These are phyloP conservation scores for Kregervanrija pseudodelftensis DNA, from an alignment of 805 yeast genomes.

Conservation along the genomic window DNA sequence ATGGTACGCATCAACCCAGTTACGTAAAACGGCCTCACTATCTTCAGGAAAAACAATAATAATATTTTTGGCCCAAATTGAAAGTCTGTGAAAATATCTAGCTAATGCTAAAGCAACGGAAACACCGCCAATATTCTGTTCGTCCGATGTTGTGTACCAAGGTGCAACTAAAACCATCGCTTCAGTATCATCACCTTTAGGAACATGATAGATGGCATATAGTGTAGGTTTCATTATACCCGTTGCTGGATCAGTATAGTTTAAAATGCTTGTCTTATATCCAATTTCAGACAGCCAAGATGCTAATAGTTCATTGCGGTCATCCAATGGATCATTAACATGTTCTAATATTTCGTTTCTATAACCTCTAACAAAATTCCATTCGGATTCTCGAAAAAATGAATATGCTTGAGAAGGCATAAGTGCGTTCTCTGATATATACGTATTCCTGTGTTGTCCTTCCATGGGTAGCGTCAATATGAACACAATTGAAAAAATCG, in stretches of 20 bases:
- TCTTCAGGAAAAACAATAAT: slow-evolving; percentile 78
- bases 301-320: slow-evolving; percentile 40
- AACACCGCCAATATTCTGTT: slow-evolving; percentile 72
- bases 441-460: slow-evolving; percentile 78
- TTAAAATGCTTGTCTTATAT: slow-evolving; percentile 47
- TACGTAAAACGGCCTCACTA: slow-evolving; percentile 57
- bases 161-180: slow-evolving; percentile 89
- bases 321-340: slow-evolving; percentile 23
- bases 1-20: slow-evolving; percentile 95
- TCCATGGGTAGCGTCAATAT: slow-evolving; percentile 64
- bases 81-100: slow-evolving; percentile 75
- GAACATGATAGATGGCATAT: slow-evolving; percentile 84
- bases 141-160: slow-evolving; percentile 63
- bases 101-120: slow-evolving; percentile 67
- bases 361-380: slow-evolving; percentile 87
- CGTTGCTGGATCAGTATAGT: slow-evolving; percentile 12
- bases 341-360: slow-evolving; percentile 48
- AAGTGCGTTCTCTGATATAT: slow-evolving; percentile 91
- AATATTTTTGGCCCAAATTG: slow-evolving; percentile 93
- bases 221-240: slow-evolving; percentile 26
- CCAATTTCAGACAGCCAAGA: slow-evolving; percentile 69
- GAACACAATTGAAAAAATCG: slow-evolving; percentile 46
- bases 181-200: slow-evolving; percentile 94
- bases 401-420: slow-evolving; percentile 95
- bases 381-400: slow-evolving; percentile 87